These are phyloP conservation scores for Aureoboletus auriporus DNA, from an alignment of 768 basidiomycete species.

Conservation along the genomic window DNA sequence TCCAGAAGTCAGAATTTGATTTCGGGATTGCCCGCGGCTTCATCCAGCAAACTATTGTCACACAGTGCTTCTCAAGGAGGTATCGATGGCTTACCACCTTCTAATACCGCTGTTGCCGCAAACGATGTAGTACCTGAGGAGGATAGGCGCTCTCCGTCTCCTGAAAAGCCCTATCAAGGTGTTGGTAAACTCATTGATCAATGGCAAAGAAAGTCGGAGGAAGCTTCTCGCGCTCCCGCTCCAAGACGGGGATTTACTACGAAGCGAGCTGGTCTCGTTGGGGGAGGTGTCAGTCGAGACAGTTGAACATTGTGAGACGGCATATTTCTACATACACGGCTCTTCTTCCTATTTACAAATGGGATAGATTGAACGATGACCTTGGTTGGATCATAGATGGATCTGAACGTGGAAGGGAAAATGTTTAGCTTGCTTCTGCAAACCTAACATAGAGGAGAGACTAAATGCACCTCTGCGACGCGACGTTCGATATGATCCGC, in stretches of 20 bases:
- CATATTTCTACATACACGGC: conserved; percentile 7
- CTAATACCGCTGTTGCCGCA: neutral
- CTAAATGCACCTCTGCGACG: conserved; percentile 4
- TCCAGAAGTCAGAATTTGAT: conserved; percentile 14
- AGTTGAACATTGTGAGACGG: conserved; percentile 11
- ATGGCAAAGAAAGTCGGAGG: conserved; percentile 81
- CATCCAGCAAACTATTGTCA: conserved; percentile 20
- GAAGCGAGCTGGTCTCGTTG: conserved; percentile 38
- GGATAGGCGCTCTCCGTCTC: conserved; percentile 51
- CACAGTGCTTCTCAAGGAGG: conserved; percentile 13
- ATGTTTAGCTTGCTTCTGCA: neutral
- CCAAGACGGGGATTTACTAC: conserved; percentile 36
- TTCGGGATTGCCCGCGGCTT: conserved; percentile 19
- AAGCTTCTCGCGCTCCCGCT: conserved; percentile 32
- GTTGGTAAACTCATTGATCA: conserved; percentile 83
- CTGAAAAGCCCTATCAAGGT: conserved; percentile 76
- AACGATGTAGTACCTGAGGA: conserved; percentile 20
- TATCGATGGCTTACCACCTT: conserved; percentile 28
- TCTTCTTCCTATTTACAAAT: conserved; percentile 10
- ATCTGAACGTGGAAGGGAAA: conserved; percentile 8
- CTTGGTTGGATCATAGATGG: neutral
- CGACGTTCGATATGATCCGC: conserved; percentile 3
- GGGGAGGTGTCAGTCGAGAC: conserved; percentile 18
- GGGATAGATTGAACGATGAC: neutral
- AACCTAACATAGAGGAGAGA: neutral